phyloP scores from a whole-genome alignment of 768 basidiomycete genomes.

The Rhodotorula toruloides region DNA sequence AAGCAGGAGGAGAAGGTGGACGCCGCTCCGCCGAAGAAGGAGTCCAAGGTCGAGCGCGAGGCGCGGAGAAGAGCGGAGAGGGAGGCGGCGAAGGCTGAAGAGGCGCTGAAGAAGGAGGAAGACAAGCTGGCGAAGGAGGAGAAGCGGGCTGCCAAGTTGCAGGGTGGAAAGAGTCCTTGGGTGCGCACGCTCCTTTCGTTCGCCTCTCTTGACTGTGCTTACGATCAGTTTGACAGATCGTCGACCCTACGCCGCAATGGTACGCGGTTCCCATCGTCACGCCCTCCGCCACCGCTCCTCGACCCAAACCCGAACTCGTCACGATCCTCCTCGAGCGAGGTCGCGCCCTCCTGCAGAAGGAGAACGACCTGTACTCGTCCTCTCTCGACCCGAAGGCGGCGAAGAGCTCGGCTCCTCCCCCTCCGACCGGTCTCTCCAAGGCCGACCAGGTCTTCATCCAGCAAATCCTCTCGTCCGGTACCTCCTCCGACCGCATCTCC shows the following conservation, averaged over 20 bases:
- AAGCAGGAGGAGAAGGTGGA: constrained; percentile 40
- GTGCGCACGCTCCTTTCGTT: background rate
- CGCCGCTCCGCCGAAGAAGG: constrained; percentile 18
- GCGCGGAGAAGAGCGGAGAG: constrained; percentile 21
- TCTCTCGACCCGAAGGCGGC: constrained; percentile 40
- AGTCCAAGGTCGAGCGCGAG: constrained; percentile 29
- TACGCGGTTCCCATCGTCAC: constrained; percentile 29
- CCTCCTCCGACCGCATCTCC: constrained; percentile 82
- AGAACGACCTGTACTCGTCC: constrained; percentile 41
- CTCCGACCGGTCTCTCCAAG: constrained; percentile 37
- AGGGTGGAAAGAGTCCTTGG: constrained; percentile 24
- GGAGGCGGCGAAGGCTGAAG: constrained; percentile 17
- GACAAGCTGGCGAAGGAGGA: background rate
- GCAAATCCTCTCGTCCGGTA: constrained; percentile 79
- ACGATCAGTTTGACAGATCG: constrained; percentile 15
- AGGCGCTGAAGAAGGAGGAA: background rate
- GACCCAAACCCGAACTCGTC: constrained; percentile 15
- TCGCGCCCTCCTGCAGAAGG: constrained; percentile 39
- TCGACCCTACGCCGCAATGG: constrained; percentile 42
- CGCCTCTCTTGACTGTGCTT: background rate
- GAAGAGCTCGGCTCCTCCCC: constrained; percentile 35
- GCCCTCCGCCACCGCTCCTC: constrained; percentile 17
- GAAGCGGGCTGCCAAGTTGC: constrained; percentile 1
- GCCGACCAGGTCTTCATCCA: constrained; percentile 59
- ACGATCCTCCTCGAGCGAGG: constrained; percentile 38